Base-by-base conservation (phyloP, 176 grass and related monocot species). In the Cenchrus americanus region DNA sequence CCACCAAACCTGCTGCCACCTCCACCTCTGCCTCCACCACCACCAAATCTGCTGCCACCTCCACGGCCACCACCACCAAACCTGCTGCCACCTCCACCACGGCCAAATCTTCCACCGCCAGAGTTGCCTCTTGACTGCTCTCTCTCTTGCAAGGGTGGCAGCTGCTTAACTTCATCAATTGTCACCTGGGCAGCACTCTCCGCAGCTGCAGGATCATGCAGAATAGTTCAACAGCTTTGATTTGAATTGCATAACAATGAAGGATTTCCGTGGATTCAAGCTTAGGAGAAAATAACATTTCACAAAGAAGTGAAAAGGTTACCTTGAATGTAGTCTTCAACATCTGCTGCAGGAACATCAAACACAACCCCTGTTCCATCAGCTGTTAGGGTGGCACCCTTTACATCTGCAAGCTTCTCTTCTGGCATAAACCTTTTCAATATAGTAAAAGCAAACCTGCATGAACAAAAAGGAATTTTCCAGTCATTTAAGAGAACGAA, bases 371-470 rank as follows among this genome's bases (percentile, higher is more conserved):
- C 88, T 50, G 62, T 92, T 14, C 93, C 93, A 83, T 99, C 97
- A 68, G 84, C 70, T 4, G 93, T 99, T 10, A 99, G 70, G 62
- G 91, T 77, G 6, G 95, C 78, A 48, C 97, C 91, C 62, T 96
- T 94, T 34, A 96, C 67, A 52, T 77, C 88, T 79, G 83, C 83
- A 86, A 99, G 84, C 71, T 87, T 91, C 6, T 96, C 90, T 71
- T 94, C 91, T 77, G 97, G 93, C 86, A 99, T 84, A 59, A 96
- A 96, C 87, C 86, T 96, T 85, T 79, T 96, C 80, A 99, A 86
- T 58, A 88, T 89, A 70, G 73, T 86, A 63, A 92, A 90, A 80
- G 76, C 97, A 88, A 92, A 96, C 72, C 93, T 99, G 81, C 70
- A 83, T 12, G 14, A 18, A 64, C 22, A 24, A 75, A 26, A 79